These are phyloP conservation scores for Arthroderma sp. DNA, from an alignment of 2,329 filamentous ascomycete species.

Conservation along the genomic window DNA sequence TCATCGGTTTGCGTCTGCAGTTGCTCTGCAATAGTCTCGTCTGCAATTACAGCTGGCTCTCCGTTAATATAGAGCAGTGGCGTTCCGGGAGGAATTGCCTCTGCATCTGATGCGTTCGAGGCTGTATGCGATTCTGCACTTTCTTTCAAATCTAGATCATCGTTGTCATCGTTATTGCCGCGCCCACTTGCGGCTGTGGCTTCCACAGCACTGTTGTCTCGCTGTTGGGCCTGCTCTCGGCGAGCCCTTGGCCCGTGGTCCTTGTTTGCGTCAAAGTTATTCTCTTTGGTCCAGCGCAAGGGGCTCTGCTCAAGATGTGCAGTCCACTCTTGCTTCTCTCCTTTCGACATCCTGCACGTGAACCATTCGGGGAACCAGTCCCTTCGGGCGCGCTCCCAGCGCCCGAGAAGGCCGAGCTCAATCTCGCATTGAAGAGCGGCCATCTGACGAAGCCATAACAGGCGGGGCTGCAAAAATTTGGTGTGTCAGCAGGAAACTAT, in stretches of 20 bases:
- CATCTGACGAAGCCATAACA: slow-evolving; percentile 5
- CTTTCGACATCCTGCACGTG: neutral
- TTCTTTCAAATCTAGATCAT: too few relatives aligned
- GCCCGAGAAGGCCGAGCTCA: neutral
- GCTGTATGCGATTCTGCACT: too few relatives aligned
- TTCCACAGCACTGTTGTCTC: too few relatives aligned
- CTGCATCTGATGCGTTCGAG: too few relatives aligned
- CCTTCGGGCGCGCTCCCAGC: neutral
- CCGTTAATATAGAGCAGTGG: too few relatives aligned
- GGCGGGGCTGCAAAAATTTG: neutral
- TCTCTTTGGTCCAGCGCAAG: neutral
- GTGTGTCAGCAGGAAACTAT: neutral
- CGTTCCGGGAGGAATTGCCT: too few relatives aligned
- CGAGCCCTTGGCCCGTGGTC: neutral
- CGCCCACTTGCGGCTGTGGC: too few relatives aligned
- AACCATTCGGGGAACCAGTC: slow-evolving; percentile 3
- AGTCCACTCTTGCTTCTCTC: neutral
- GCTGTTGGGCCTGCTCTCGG: too few relatives aligned
- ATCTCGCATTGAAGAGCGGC: neutral
- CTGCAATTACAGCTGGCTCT: too few relatives aligned
- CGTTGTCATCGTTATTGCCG: too few relatives aligned
- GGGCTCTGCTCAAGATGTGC: neutral
- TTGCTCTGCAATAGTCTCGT: too few relatives aligned
- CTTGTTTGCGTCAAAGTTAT: neutral
- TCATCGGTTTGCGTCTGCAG: too few relatives aligned